Conservation (phyloP, 140 eudicot genomes). For the Erigeron philadelphicus region DNA sequence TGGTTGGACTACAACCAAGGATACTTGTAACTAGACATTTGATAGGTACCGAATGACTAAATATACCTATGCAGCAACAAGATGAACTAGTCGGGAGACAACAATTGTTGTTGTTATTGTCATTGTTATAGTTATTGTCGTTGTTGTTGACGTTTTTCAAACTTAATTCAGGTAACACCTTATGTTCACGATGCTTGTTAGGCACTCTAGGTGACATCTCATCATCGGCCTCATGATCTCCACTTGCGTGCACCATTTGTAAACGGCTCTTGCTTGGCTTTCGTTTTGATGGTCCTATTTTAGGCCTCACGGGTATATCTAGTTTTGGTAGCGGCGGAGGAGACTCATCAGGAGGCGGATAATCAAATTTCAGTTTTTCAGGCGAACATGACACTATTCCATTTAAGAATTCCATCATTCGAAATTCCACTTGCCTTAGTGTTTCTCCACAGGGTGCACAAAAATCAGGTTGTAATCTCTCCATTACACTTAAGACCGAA, state of each 20-base stretch:
- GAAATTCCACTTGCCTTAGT: slow-evolving; percentile 67
- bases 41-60: slow-evolving; percentile 59
- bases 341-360: slow-evolving; percentile 43
- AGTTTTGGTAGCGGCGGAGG: slow-evolving; percentile 33
- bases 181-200: slow-evolving; percentile 19
- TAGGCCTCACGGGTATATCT: slow-evolving; percentile 44
- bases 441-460: slow-evolving; percentile 75
- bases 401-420: slow-evolving; percentile 59
- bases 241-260: slow-evolving; percentile 48
- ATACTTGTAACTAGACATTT: slow-evolving; percentile 63
- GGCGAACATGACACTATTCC: slow-evolving; percentile 40
- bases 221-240: slow-evolving; percentile 63
- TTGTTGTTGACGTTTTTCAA: slow-evolving; percentile 15
- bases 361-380: slow-evolving; percentile 46
- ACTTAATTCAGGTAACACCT: slow-evolving; percentile 31
- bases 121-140: neutral
- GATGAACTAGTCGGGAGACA: slow-evolving; percentile 5
- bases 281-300: slow-evolving; percentile 28
- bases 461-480: slow-evolving; percentile 66
- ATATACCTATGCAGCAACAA: slow-evolving; percentile 47
- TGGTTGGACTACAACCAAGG: slow-evolving; percentile 61
- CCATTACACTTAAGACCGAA: slow-evolving; percentile 45
- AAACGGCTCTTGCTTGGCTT: slow-evolving; percentile 72
- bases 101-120: neutral
- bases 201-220: slow-evolving; percentile 71